phyloP scores from a whole-genome alignment of 164 flowering plant species.

The Vitis vinifera region ASM3070453v1 NC_081805.1:25663001-25663500 shows the following conservation, averaged over 20 bases:
- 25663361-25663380: conserved; percentile 86
- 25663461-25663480: conserved; percentile 87
- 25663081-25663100: neutral
- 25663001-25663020: too few relatives aligned
- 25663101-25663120: neutral
- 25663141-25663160: neutral
- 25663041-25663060: too few relatives aligned
- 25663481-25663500: conserved; percentile 89
- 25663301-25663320: conserved; percentile 84
- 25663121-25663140: neutral
- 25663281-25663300: conserved; percentile 88
- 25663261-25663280: conserved; percentile 49
- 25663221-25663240: too few relatives aligned
- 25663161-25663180: neutral
- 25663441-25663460: conserved; percentile 99
- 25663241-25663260: neutral
- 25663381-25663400: conserved; percentile 82
- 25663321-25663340: conserved; percentile 93
- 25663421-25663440: conserved; percentile 92
- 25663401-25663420: conserved; percentile 78
- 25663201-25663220: too few relatives aligned
- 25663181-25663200: too few relatives aligned
- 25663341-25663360: conserved; percentile 74
- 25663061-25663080: neutral
- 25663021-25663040: too few relatives aligned